Evolutionary conservation across 345 rosid species (phyloP), one percentile per base, ranked within the genome.

Genomic region (Microcos paniculata): DNA sequence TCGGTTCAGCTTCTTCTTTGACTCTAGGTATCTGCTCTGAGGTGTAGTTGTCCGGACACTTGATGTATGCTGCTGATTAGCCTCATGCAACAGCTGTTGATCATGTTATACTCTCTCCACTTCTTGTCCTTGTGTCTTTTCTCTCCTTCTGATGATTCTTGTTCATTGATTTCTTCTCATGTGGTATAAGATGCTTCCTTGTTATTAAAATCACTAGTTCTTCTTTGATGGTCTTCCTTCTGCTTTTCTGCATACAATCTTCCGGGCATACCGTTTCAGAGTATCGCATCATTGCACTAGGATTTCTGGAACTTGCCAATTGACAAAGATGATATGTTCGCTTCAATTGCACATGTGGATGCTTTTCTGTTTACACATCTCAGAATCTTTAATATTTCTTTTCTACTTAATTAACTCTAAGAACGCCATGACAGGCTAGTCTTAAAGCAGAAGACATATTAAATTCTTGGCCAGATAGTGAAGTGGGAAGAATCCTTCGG

Each of bases 381-480:
- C 46, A 40, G 42, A 78, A 63, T 79, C 43, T 26, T 65, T 40
- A 67, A 70, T 58, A 73, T 9, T 63, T 24, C 24, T 48, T 9
- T 77, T 78, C 78, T 35, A 58, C 59, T 55, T 62, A 71, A 80
- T 82, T 71, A 82, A 84, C 81, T 78, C 67, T 46, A 6, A 62
- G 79, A 76, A 79, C 80, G 66, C 71, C 77, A 71, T 83, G 80
- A 73, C 89, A 94, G 97, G 97, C 87, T 74, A 85, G 79, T 82
- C 80, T 92, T 78, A 90, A 76, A 81, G 99, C 99, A 16, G 89
- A 88, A 78, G 95, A 95, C 82, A 92, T 92, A 81, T 76, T 95
- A 46, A 92, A 92, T 77, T 84, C 86, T 28, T 95, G 99, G 98
- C 98, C 97, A 43, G 96, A 88, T 62, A 73, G 82, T 74, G 93